Evolutionary conservation across 805 yeast species (phyloP).

Genomic region (Allodekkera sacchari): DNA sequence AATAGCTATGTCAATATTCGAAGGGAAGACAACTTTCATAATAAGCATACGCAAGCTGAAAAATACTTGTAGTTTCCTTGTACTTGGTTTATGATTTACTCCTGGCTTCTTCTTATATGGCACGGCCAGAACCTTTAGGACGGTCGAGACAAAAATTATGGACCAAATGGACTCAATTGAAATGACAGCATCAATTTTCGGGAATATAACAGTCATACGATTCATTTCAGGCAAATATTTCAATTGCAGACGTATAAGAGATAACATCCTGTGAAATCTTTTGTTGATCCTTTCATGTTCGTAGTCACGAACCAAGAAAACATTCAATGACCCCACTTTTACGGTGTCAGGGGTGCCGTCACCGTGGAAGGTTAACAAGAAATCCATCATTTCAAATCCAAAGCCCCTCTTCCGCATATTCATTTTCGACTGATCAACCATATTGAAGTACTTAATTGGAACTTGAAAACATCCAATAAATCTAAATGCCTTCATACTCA

Average conservation of each 20-base stretch:
- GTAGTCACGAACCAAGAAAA: slow-evolving; percentile 16
- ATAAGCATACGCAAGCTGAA: slow-evolving; percentile 17
- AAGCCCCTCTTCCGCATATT: slow-evolving; percentile 23
- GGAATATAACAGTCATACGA: slow-evolving; percentile 15
- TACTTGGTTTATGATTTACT: not conserved
- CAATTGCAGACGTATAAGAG: slow-evolving; percentile 6
- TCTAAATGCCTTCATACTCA: slow-evolving; percentile 6
- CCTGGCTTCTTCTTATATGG: not conserved
- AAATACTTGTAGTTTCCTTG: slow-evolving; percentile 7
- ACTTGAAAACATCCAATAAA: slow-evolving; percentile 20
- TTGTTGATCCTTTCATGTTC: slow-evolving; percentile 7
- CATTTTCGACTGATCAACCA: slow-evolving; percentile 21
- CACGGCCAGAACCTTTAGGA: slow-evolving; percentile 3
- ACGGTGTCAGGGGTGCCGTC: slow-evolving; percentile 10
- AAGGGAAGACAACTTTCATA: slow-evolving; percentile 19
- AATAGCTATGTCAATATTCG: slow-evolving; percentile 18
- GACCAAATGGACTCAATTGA: slow-evolving; percentile 27
- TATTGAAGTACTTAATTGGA: slow-evolving; percentile 22
- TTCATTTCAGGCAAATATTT: slow-evolving; percentile 10
- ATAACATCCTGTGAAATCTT: slow-evolving; percentile 7
- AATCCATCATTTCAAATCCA: slow-evolving; percentile 5
- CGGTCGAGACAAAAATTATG: slow-evolving; percentile 16
- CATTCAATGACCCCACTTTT: too few species aligned
- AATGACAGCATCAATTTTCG: slow-evolving; percentile 17
- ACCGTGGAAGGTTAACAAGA: slow-evolving; percentile 1